Evolutionary conservation across 176 grass and related monocot species (phyloP), one percentile per base, ranked within the genome.

Genomic region (Rhynchospora pubera): DNA sequence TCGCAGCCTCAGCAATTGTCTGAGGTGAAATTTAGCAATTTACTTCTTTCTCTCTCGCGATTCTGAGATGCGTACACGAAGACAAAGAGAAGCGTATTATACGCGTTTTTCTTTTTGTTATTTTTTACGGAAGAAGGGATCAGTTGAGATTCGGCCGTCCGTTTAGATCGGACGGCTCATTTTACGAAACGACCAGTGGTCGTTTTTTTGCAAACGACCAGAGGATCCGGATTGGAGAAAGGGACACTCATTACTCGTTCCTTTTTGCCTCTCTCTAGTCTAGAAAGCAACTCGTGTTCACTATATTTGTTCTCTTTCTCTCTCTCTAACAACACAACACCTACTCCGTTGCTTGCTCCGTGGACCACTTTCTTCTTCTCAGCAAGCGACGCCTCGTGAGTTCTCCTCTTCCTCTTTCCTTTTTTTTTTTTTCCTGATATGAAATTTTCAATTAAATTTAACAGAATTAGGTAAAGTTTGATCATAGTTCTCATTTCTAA

Each of bases 361-460:
- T 22, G 60, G 59, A 26, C 46, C 79, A 65, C 79, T 45, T 9
- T 64, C 44, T 16, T 24, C 14, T 76, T 30, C 22, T 55, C 48
- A 46, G 22, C 24, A 50, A 51, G 79, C 61, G 44, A 79, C 77
- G 5, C 15, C 26, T 26, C 79, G 79, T 82, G 62, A 82, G 79
- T 65, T 69, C 57, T 45, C 16, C 79, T 82, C 10, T 52, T 63
- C 46, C 52, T 56, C 9, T 62, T 5, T 15, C 0, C 23, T 75
- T 48, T 65, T 48, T 5, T 59, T 44, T 26, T 43, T 58, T 61
- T 66, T 30, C 3, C 24, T 9, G n/a, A 52, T 59, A 45, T 65
- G 78, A 80, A 60, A 62, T 55, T 45, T 55, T 45, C 72, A 22
- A 28, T 28, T 53, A 7, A 53, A 76, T 76, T 48, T 26, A 51